Base-by-base conservation (phyloP, 345 rosid species). In the Litchi chinensis region DNA sequence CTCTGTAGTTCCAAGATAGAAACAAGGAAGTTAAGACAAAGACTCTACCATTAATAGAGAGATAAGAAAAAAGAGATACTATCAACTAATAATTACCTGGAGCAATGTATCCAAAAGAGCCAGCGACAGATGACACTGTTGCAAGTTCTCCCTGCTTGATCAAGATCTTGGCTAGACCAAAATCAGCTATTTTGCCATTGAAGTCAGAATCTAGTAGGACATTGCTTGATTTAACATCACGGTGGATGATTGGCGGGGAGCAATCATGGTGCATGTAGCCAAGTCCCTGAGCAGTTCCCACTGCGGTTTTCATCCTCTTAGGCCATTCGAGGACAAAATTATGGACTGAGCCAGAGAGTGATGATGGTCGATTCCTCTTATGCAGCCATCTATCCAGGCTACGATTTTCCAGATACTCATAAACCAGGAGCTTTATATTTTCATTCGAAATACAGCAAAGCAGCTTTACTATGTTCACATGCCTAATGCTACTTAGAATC, bases 191-290 rank as follows among this genome's bases (percentile, higher is more conserved):
- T 69, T 85, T 86, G 0, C 93, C 89, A 10, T 87, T 81, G 84
- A 90, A 90, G 39, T 88, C 79, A 0, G 92, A 85, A 76, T 92
- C 97, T 68, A 92, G 70, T 60, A 90, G 81, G 73, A 92, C 80
- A 77, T 92, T 92, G 83, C 94, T 90, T 0, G 97, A 88, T 67
- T 92, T 92, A 65, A 92, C 79, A 68, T 92, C 97, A 32, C 93
- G 81, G 67, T 92, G 97, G 52, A 90, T 70, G 68, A 92, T 79
- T 1, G 97, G 92, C 0, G 91, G 89, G 2, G 80, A 79, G 79
- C 91, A 90, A 50, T 81, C 89, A 68, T 86, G 89, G 81, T 92
- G 97, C 93, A 92, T 89, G 74, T 92, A 90, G 86, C 86, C 78
- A 12, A 92, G 91, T 8, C 93, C 94, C 78, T 70, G 84, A 12